phyloP scores from a whole-genome alignment of 2,329 filamentous ascomycete genomes.

The Claviceps sorghi region DNA sequence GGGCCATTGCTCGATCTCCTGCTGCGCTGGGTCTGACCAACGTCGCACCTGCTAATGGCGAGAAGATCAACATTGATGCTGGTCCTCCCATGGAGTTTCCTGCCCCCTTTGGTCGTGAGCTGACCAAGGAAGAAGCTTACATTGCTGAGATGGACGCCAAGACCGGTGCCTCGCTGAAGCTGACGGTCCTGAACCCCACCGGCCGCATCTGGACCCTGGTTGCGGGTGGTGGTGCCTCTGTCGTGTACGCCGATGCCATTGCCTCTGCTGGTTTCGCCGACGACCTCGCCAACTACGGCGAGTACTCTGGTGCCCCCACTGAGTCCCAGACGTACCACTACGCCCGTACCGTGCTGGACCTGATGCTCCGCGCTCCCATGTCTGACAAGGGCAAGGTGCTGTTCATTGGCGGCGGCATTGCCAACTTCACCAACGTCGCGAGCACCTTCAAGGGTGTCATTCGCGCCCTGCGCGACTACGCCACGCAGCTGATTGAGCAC shows the following conservation, averaged over 20 bases:
- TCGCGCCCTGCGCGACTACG: slow-evolving; percentile 80
- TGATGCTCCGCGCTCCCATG: slow-evolving; percentile 85
- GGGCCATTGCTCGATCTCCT: slow-evolving; percentile 88
- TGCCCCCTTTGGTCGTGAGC: slow-evolving; percentile 93
- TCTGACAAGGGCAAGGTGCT: slow-evolving; percentile 90
- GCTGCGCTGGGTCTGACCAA: slow-evolving; percentile 72
- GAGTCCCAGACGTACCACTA: slow-evolving; percentile 99
- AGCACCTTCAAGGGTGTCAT: slow-evolving; percentile 99
- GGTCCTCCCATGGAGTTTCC: slow-evolving; percentile 98
- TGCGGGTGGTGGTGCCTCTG: slow-evolving; percentile 96
- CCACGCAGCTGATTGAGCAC: slow-evolving; percentile 78
- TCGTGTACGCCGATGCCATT: slow-evolving; percentile 98
- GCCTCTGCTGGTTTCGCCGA: slow-evolving; percentile 88
- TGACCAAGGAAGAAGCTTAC: slow-evolving; percentile 98
- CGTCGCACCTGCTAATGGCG: slow-evolving; percentile 44
- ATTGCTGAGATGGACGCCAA: slow-evolving; percentile 98
- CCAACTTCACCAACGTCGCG: slow-evolving; percentile 99
- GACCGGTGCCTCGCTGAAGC: slow-evolving; percentile 96
- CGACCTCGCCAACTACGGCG: slow-evolving; percentile 97
- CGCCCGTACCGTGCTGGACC: slow-evolving; percentile 86
- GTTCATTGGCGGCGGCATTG: slow-evolving; percentile 99
- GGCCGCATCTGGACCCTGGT: slow-evolving; percentile 97
- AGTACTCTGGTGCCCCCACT: slow-evolving; percentile 97
- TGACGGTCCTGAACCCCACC: slow-evolving; percentile 82
- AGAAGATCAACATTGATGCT: slow-evolving; percentile 84